Conservation (phyloP, 371 early-diverging fungal species). For the Mycotypha africana region DNA sequence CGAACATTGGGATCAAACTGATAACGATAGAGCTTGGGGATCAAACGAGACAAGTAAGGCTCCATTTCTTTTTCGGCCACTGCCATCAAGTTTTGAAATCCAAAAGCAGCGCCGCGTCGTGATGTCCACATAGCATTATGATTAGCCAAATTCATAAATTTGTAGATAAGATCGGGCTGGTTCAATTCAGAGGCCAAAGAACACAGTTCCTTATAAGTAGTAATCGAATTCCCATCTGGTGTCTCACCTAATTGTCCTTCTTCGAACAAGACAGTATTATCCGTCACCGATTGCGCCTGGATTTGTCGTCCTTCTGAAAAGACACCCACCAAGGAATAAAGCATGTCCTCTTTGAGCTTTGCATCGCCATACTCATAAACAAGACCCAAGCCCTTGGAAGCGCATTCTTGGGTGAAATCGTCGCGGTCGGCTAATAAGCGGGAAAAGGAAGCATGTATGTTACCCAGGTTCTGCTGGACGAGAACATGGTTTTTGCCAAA, state of each 20-base stretch:
- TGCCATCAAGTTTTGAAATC: slow-evolving; percentile 75
- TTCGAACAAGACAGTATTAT: slow-evolving; percentile 74
- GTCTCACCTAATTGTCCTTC: slow-evolving; percentile 66
- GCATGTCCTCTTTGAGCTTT: slow-evolving; percentile 59
- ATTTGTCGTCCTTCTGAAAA: slow-evolving; percentile 53
- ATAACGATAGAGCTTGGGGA: slow-evolving; percentile 82
- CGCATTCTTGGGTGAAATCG: slow-evolving; percentile 78
- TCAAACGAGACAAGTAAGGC: slow-evolving; percentile 68
- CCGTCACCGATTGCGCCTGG: slow-evolving; percentile 68
- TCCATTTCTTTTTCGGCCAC: slow-evolving; percentile 75
- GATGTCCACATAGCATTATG: slow-evolving; percentile 89
- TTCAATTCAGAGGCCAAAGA: slow-evolving; percentile 89
- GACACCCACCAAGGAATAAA: slow-evolving; percentile 55
- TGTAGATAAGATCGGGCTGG: slow-evolving; percentile 92
- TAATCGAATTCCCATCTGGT: slow-evolving; percentile 77
- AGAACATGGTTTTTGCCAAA: slow-evolving; percentile 54
- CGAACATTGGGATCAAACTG: slow-evolving; percentile 87
- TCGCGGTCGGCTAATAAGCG: slow-evolving; percentile 76
- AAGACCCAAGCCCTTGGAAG: slow-evolving; percentile 84
- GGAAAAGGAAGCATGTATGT: slow-evolving; percentile 69
- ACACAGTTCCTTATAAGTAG: slow-evolving; percentile 82
- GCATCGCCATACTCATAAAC: slow-evolving; percentile 84
- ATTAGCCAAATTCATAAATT: slow-evolving; percentile 90
- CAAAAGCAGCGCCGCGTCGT: slow-evolving; percentile 86
- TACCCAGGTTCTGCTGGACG: slow-evolving; percentile 46